phyloP scores from a whole-genome alignment of 257 asterid species.

The Galeopsis tetrahit region DNA sequence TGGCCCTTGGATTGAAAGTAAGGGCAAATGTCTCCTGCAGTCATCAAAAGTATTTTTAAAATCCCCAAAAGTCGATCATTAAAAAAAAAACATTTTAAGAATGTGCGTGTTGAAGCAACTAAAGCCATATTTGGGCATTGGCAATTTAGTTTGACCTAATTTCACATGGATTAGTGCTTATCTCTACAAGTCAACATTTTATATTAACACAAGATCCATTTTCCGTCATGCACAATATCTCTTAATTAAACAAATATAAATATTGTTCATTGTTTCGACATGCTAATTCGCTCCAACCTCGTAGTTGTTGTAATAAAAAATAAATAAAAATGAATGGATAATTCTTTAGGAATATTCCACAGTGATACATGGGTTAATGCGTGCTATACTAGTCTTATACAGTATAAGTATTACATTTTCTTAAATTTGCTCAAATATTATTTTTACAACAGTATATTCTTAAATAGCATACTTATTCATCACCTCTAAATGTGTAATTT shows the following conservation, averaged over 20 bases:
- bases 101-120: constrained; percentile 25
- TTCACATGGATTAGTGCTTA: constrained; percentile 34
- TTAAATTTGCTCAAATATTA: background rate
- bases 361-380: background rate
- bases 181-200: constrained; percentile 36
- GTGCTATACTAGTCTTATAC: too few species aligned
- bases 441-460: too few species aligned
- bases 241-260: background rate
- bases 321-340: constrained; percentile 4
- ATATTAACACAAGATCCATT: constrained; percentile 15
- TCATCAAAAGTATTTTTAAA: constrained; percentile 6
- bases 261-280: background rate
- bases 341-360: constrained; percentile 27
- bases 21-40: constrained; percentile 43
- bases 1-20: constrained; percentile 39
- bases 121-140: constrained; percentile 35
- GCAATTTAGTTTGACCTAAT: constrained; percentile 37
- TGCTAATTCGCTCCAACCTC: constrained; percentile 34
- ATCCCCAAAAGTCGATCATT: background rate
- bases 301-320: constrained; percentile 19
- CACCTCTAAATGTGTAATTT: background rate
- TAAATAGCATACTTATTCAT: background rate
- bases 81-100: constrained; percentile 27
- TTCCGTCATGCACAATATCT: constrained; percentile 33
- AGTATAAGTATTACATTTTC: too few species aligned